phyloP scores from a whole-genome alignment of 257 asterid genomes.

The Henckelia pumila region DNA sequence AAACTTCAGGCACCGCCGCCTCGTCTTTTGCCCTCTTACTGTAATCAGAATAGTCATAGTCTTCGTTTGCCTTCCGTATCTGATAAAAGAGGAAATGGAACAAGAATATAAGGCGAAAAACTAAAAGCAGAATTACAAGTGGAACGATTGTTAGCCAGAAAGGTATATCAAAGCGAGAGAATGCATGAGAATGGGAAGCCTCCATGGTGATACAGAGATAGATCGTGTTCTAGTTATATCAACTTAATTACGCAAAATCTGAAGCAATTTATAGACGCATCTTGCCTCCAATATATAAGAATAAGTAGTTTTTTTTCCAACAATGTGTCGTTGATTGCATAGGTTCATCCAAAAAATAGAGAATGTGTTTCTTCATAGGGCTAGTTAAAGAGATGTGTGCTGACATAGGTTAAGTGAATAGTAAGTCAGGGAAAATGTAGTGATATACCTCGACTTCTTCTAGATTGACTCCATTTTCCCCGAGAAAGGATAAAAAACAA shows the following conservation, averaged over 20 bases:
- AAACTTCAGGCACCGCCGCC: constrained; percentile 26
- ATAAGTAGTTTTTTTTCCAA: neutral
- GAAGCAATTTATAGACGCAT: neutral
- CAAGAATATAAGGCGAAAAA: neutral
- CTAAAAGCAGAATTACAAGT: neutral
- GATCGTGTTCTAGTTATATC: too few relatives aligned
- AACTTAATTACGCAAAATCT: too few relatives aligned
- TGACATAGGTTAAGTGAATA: constrained; percentile 15
- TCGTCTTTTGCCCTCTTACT: constrained; percentile 23
- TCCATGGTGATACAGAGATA: neutral
- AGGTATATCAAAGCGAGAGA: neutral
- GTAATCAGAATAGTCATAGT: constrained; percentile 42
- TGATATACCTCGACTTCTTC: constrained; percentile 64
- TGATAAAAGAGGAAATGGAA: constrained; percentile 29
- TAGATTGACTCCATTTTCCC: constrained; percentile 70
- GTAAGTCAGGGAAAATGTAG: constrained; percentile 1
- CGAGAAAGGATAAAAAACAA: constrained; percentile 57
- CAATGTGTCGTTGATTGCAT: neutral
- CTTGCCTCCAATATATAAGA: neutral
- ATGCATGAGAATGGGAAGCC: neutral
- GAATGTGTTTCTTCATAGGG: neutral
- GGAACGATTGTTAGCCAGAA: neutral
- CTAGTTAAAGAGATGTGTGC: constrained; percentile 12
- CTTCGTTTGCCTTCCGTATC: constrained; percentile 66
- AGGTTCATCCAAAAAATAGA: neutral